Evolutionary conservation across 2,329 filamentous ascomycete species (phyloP).

Genomic region (Aspergillus pseudoviridinutans): DNA sequence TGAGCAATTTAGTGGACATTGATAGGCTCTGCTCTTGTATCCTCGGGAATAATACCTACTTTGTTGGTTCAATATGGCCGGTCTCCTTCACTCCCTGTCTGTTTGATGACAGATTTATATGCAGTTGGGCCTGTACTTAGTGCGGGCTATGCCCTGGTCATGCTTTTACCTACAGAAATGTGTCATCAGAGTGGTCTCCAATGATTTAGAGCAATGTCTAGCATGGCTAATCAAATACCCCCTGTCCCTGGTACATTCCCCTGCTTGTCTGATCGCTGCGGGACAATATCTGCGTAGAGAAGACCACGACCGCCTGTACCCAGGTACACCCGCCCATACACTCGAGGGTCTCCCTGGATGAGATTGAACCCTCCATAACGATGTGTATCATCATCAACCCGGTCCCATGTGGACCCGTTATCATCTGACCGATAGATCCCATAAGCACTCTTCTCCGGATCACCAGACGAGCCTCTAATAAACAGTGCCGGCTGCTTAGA

Average conservation of each 20-base stretch:
- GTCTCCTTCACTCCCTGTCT: too few relatives aligned
- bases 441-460: conserved; percentile 3
- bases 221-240: not conserved
- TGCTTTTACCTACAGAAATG: not conserved
- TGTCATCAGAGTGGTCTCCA: not conserved
- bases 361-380: conserved; percentile 10
- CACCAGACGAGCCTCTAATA: not conserved
- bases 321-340: conserved; percentile 14
- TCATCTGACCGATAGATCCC: conserved; percentile 14
- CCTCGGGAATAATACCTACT: too few relatives aligned
- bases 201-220: not conserved
- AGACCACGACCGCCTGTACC: conserved; percentile 11
- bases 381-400: conserved; percentile 12
- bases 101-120: too few relatives aligned
- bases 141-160: not conserved
- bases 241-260: not conserved
- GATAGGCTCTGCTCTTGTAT: too few relatives aligned
- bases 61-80: too few relatives aligned
- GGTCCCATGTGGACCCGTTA: conserved; percentile 8
- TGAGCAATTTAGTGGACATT: too few relatives aligned
- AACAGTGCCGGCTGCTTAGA: not conserved
- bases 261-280: too few relatives aligned
- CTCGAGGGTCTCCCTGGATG: conserved; percentile 13
- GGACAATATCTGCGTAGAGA: conserved; percentile 9
- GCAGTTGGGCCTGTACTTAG: too few relatives aligned